phyloP scores from a whole-genome alignment of 116 monocot species.

The Dioscorea cayenensis region DNA sequence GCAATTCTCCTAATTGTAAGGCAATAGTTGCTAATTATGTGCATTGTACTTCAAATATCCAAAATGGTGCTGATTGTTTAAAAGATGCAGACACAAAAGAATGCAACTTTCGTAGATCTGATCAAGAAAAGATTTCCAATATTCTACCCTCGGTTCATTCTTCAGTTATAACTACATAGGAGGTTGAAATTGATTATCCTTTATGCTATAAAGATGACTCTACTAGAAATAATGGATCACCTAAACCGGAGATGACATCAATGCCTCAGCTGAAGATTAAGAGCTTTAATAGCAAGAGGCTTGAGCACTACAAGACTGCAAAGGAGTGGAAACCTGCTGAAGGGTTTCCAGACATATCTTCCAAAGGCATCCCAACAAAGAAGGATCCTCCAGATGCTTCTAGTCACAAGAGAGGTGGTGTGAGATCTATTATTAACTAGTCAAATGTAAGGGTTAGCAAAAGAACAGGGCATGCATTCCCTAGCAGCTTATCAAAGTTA shows the following conservation, averaged over 20 bases:
- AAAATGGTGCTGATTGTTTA: constrained; percentile 13
- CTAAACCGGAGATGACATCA: background rate
- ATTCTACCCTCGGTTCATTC: constrained; percentile 4
- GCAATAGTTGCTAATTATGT: constrained; percentile 16
- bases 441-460: constrained; percentile 9
- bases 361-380: background rate
- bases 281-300: constrained; percentile 5
- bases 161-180: constrained; percentile 1
- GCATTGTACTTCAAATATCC: constrained; percentile 10
- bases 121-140: constrained; percentile 10
- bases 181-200: constrained; percentile 1
- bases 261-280: constrained; percentile 11
- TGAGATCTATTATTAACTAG: constrained; percentile 1
- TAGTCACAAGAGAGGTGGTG: constrained; percentile 2
- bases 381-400: constrained; percentile 13
- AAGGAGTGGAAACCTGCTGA: constrained; percentile 10
- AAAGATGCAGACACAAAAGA: constrained; percentile 25
- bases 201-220: constrained; percentile 18
- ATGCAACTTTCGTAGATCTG: constrained; percentile 4
- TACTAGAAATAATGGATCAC: constrained; percentile 11
- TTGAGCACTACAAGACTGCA: background rate
- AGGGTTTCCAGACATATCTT: constrained; percentile 1
- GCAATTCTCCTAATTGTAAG: constrained; percentile 11
- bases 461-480: background rate
- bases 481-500: constrained; percentile 15